Base-by-base conservation (phyloP, 1,284 basidiomycete genomes). In the Agaricales sp. region DNA sequence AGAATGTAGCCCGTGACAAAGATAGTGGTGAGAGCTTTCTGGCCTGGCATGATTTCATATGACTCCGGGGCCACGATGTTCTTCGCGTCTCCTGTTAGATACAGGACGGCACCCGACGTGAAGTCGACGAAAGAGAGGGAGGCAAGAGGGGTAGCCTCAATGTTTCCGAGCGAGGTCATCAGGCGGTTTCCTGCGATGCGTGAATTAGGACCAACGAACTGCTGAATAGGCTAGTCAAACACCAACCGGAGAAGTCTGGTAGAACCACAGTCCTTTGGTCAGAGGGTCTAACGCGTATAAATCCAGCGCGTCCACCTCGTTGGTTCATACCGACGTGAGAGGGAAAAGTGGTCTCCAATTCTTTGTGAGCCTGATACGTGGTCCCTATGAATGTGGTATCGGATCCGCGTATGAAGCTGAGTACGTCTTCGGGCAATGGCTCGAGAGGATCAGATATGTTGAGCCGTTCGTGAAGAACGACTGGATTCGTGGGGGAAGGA, bases 251-350 rank as follows among this genome's bases (percentile, higher is more conserved):
- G 54, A 71, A 82, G 56, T 84, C 79, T 0, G 81, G 81, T 16
- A 83, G 54, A 3, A 78, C 68, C 8, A 82, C 53, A 0, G 77
- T 82, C 22, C 72, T 66, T 2, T 71, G 70, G 55, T 82, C 74
- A 2, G 67, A 69, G 1, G 70, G 72, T n/a, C 64, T 61, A 3
- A 81, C 73, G 14, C 80, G 76, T 2, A 77, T 63, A 55, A 80
- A 82, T 0, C 81, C 80, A n/a, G 70, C 67, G 38, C 67, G 63
- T 1, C 81, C 82, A 3, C 76, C 78, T 2, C 81, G 75, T 35
- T 80, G 74, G 53, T 83, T 84, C 66, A 77, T 77, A 18, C 79
- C 81, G 8, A 80, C 58, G 55, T 82, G 79, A 1, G 80, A 80
- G 0, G 75, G 73, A 53, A 67, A 73, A 3, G 50, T 57, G 3